Evolutionary conservation across 208 protist genomes (phyloP), one percentile per base, ranked within the genome.

Genomic region (Trypanosomatidae sp.): DNA sequence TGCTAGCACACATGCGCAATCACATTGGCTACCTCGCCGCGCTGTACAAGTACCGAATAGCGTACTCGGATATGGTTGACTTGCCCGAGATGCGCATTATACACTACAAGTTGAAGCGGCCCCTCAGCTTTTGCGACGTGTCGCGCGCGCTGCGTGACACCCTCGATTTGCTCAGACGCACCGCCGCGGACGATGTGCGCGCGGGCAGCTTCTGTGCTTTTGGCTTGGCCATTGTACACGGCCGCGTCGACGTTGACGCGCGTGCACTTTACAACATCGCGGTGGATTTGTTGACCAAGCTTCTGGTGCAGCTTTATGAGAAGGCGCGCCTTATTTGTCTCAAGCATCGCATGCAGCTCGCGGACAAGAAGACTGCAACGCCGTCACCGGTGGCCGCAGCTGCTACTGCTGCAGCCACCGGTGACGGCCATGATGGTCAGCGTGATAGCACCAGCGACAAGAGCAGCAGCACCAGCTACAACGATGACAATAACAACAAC

Each of bases 141-240:
- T 23, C 33, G 20, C 4, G 3, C 4, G 8, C 66, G 37, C 45
- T 57, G 10, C 33, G 56, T 19, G 52, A 56, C 38, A 63, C 60
- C 16, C 52, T 73, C 42, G 50, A 73, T 38, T 45, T 73, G 35
- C 40, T 73, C 27, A 63, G 59, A 43, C 23, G 44, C 24, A 56
- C 54, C 37, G 48, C 49, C 1, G 37, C 18, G 22, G 33, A 22
- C 1, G 43, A 65, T n/a, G 42, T 37, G 3, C 24, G 27, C 5
- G 18, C 23, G 8, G 40, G 19, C 0, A 8, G 33, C 16, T 6
- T 13, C 10, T 61, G 40, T 11, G 16, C 22, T 2, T 27, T 61
- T 3, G 44, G 30, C 15, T 8, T 25, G 24, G 6, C 23, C 8
- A 20, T 33, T 4, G n/a, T n/a, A n/a, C n/a, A n/a, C n/a, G n/a